Percentiles rank a stretch among this genome's conserved stretches.
Evolutionary conservation across 192 early-diverging fungal genomes (phyloP).

Genomic region (Pilaira anomala): DNA sequence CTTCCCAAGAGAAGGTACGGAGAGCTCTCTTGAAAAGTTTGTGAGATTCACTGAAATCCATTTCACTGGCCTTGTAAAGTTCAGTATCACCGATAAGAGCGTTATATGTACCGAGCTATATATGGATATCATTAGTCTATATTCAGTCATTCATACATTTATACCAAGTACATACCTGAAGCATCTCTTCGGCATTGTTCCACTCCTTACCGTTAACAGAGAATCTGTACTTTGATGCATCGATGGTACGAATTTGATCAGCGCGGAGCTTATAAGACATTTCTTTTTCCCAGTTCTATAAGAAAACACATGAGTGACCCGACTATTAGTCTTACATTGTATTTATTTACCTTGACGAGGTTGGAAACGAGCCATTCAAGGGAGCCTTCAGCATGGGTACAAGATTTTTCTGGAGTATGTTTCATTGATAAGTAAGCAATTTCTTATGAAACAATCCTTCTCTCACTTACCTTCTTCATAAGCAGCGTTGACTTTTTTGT

Average conservation of each 20-base stretch:
- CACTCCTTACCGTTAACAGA: slow-evolving; percentile 38
- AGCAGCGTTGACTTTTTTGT: slow-evolving; percentile 36
- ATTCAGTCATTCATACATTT: not conserved
- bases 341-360: slow-evolving; percentile 34
- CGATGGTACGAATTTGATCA: slow-evolving; percentile 41
- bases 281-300: slow-evolving; percentile 49
- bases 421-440: not conserved
- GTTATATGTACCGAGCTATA: slow-evolving; percentile 42
- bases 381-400: slow-evolving; percentile 36
- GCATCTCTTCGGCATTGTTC: slow-evolving; percentile 40
- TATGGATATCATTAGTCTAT: not conserved
- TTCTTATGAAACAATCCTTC: not conserved
- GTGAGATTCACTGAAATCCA: slow-evolving; percentile 42
- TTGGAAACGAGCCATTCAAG: slow-evolving; percentile 36
- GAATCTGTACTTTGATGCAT: slow-evolving; percentile 37
- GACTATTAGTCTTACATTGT: not conserved
- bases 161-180: slow-evolving; percentile 17
- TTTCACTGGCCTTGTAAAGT: slow-evolving; percentile 38
- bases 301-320: slow-evolving; percentile 3
- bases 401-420: slow-evolving; percentile 28
- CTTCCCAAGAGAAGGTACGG: slow-evolving; percentile 42
- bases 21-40: slow-evolving; percentile 39
- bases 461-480: slow-evolving; percentile 31
- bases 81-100: slow-evolving; percentile 45
- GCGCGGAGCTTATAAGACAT: slow-evolving; percentile 39